Evolutionary conservation across 805 yeast species (phyloP).

Genomic region (Ogataea chonburiensis): DNA sequence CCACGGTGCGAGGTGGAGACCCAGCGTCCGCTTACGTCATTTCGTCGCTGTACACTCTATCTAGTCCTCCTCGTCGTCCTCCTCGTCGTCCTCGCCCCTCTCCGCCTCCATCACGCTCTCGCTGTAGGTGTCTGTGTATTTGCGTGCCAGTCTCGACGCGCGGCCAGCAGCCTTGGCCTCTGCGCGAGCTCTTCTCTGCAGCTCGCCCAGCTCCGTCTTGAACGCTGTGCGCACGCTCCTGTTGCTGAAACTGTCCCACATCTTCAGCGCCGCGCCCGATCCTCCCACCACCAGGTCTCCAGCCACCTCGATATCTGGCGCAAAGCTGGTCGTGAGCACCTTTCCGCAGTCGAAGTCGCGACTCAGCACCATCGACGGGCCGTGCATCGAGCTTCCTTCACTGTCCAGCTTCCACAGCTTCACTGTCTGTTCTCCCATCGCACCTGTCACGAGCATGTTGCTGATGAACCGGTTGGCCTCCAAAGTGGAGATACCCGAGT

Average conservation of each 20-base stretch:
- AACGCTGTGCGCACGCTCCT: constrained; percentile 71
- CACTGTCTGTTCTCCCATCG: constrained; percentile 83
- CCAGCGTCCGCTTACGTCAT: too few species aligned
- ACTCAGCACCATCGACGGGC: constrained; percentile 83
- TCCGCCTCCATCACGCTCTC: constrained; percentile 65
- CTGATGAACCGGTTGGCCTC: constrained; percentile 65
- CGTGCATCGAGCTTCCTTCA: constrained; percentile 4
- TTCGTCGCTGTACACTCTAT: too few species aligned
- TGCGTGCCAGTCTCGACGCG: constrained; percentile 74
- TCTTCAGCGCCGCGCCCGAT: constrained; percentile 74
- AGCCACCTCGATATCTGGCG: constrained; percentile 76
- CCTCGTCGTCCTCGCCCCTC: constrained; percentile 61
- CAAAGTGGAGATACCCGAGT: constrained; percentile 84
- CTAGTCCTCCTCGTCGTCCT: constrained; percentile 49
- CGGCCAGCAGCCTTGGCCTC: constrained; percentile 55
- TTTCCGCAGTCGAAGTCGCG: constrained; percentile 95
- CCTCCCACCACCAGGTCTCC: constrained; percentile 90
- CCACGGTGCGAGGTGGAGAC: constrained; percentile 5
- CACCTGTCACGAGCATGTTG: constrained; percentile 80
- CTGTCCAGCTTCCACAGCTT: constrained; percentile 79
- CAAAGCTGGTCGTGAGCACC: constrained; percentile 78
- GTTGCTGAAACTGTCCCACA: constrained; percentile 92
- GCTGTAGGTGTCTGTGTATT: constrained; percentile 48
- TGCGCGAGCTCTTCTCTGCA: constrained; percentile 57
- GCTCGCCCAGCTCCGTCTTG: constrained; percentile 50